Evolutionary conservation across 1,139 yeast species (phyloP), one percentile per base, ranked within the genome.

Genomic region (Kodamaea plutei): DNA sequence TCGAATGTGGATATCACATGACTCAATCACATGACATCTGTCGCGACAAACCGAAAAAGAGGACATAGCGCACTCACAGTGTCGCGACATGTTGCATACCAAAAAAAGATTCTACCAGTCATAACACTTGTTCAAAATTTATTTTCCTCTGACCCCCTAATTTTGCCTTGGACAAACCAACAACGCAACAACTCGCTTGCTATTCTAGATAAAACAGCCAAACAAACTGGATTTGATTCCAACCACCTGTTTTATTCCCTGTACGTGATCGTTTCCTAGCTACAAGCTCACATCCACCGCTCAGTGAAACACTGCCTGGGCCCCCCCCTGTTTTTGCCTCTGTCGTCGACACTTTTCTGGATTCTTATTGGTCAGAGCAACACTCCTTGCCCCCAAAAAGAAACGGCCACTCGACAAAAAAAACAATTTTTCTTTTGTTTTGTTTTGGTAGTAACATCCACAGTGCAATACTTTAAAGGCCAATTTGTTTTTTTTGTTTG

Each of bases 381-480:
- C n/a, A n/a, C n/a, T n/a, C n/a, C n/a, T n/a, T n/a, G 17, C 14
- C 27, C 14, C 15, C 6, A 23, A 25, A 17, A 17, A 17, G 20
- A 17, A 9, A n/a, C n/a, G n/a, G n/a, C n/a, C n/a, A n/a, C n/a
- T 9, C 18, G 28, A 23, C 13, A 24, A 29, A 17, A 24, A 17
- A 17, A 29, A 6, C 12, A 17, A 17, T 17, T 17, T 17, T 17
- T 17, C 20, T 7, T 17, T 17, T 7, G 7, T 17, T 17, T 17
- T 7, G 7, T 17, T 7, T 17, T 17, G 20, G 18, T n/a, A 19
- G 33, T 25, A 33, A 37, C 31, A 37, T 31, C 43, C 43, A 30
- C 10, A 37, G 36, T 25, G 37, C 43, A 39, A 27, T 35, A 39
- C 28, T 29, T 23, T 20, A 25, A n/a, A n/a, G n/a, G n/a, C n/a